Base-by-base conservation (phyloP, 2,329 filamentous ascomycete genomes). In the Pseudogymnoascus sp. region DNA sequence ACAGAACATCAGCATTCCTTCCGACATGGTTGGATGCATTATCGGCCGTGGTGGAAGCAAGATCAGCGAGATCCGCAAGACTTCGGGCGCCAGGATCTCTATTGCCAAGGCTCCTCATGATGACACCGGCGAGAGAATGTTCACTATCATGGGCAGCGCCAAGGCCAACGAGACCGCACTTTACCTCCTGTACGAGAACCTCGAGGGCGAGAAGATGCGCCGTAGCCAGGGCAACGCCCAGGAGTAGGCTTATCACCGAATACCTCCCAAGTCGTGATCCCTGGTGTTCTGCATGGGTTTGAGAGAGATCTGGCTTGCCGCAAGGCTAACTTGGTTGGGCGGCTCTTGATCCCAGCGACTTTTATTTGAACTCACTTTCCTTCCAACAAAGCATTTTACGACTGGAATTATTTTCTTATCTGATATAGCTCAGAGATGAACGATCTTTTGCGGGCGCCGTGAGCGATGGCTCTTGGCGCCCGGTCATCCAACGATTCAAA, bases 1-100 rank as follows among this genome's bases (percentile, higher is more conserved):
- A 1, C 95, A 99, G 75, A 99, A 99, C 80, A 99, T 99, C 78
- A 97, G 92, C 82, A 99, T 99, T 72, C 95, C 95, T 25, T 93
- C 95, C 59, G 95, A 99, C 80, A 99, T 99, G 95, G 95, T 99
- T 76, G 95, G 95, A 70, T 99, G 95, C 79, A 99, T 99, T 79
- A 99, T 99, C 75, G 95, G 95, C 69, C 89, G 93, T 68, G 91
- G 84, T 62, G 95, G 95, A 68, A 93, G 85, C 81, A 99, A 99
- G 85, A 99, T 99, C 74, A 97, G 91, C 76, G 95, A 99, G 79
- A 99, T 99, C 72, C 90, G 95, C 77, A 96, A 96, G 82, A 93
- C 89, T 66, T 99, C 95, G 62, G 93, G 93, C 65, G 95, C 95
- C 66, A 90, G 93, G 72, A 99, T 99, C 78, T 97, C 93, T 53